Conservation (phyloP, 805 yeast genomes). For the Saturnispora sanitii region DNA sequence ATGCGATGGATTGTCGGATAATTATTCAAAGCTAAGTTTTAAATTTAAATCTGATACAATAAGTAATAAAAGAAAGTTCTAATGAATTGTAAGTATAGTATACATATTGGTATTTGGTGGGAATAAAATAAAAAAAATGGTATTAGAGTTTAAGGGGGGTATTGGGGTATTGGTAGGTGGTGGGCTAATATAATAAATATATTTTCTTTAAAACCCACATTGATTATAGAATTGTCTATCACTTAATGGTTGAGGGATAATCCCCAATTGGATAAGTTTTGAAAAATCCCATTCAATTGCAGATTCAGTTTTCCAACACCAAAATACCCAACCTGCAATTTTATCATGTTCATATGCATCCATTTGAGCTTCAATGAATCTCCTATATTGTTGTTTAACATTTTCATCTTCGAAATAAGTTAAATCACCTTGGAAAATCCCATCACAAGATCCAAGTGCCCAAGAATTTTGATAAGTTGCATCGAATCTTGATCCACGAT, state of each 20-base stretch:
- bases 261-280: constrained; percentile 41
- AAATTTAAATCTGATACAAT: no score
- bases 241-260: constrained; percentile 73
- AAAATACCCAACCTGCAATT: constrained; percentile 81
- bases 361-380: constrained; percentile 79
- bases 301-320: constrained; percentile 88
- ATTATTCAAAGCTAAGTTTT: no score
- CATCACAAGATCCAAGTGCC: constrained; percentile 54
- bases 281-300: constrained; percentile 81
- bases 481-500: constrained; percentile 57
- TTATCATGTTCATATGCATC: constrained; percentile 52
- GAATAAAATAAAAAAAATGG: no score
- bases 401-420: constrained; percentile 46
- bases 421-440: constrained; percentile 32
- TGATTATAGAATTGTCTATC: constrained; percentile 24
- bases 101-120: no score
- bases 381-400: constrained; percentile 49
- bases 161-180: no score
- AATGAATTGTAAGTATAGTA: no score
- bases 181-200: no score
- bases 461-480: constrained; percentile 35
- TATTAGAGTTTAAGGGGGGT: no score
- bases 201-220: constrained; percentile 22
- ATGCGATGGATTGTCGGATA: no score
- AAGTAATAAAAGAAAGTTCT: no score